Conservation (phyloP, 1,139 yeast species). For the Candida glucosophila region DNA sequence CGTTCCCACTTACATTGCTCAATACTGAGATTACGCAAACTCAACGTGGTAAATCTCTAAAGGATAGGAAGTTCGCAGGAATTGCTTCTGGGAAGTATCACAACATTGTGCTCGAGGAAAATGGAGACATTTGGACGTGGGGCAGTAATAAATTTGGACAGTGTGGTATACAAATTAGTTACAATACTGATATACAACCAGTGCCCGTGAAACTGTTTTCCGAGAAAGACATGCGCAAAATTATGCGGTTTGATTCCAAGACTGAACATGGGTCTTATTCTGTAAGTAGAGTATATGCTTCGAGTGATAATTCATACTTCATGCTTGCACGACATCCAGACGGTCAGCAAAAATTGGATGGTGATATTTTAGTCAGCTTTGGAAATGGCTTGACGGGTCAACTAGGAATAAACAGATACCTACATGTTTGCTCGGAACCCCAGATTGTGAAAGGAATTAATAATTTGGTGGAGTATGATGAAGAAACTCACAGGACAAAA, state of each 20-base stretch:
- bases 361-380: conserved; percentile 54
- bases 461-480: conserved; percentile 36
- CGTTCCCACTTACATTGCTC: conserved; percentile 26
- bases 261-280: conserved; percentile 24
- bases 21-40: conserved; percentile 23
- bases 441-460: conserved; percentile 45
- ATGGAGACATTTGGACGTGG: conserved; percentile 70
- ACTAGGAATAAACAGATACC: conserved; percentile 67
- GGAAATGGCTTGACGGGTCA: conserved; percentile 87
- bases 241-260: no score
- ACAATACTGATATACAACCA: conserved; percentile 58
- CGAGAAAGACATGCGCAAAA: conserved; percentile 12
- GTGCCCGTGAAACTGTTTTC: conserved; percentile 51
- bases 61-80: conserved; percentile 40
- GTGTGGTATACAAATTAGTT: conserved; percentile 62
- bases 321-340: conserved; percentile 15
- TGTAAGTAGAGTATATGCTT: conserved; percentile 47
- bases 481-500: conserved; percentile 17
- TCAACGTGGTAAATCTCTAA: conserved; percentile 15
- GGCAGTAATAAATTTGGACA: conserved; percentile 82
- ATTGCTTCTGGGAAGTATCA: conserved; percentile 73
- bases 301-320: conserved; percentile 60
- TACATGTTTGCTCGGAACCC: conserved; percentile 70
- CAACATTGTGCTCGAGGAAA: conserved; percentile 54
- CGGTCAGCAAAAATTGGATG: conserved; percentile 10